Percentiles rank a stretch among this genome's conserved stretches.
Conservation (phyloP, 495 filamentous ascomycete genomes). For the Penicillium soppii region DNA sequence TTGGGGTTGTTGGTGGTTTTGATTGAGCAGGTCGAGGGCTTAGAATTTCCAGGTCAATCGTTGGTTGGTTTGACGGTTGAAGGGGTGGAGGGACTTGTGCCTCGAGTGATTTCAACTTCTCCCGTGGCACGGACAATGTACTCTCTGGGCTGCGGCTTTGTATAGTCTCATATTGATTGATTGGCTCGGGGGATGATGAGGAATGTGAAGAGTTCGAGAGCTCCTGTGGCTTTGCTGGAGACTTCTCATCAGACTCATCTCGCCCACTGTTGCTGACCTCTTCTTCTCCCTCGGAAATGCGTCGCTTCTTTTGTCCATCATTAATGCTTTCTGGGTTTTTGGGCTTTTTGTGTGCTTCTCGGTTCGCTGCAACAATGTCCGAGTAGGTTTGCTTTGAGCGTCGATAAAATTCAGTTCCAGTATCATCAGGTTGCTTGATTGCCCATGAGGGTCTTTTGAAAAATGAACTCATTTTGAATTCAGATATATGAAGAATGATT, state of each 20-base stretch:
- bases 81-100: neutral
- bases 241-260: neutral
- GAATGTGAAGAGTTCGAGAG: neutral
- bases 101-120: neutral
- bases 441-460: slow-evolving; percentile 68
- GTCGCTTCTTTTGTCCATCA: slow-evolving; percentile 7
- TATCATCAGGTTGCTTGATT: slow-evolving; percentile 39
- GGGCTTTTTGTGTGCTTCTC: slow-evolving; percentile 27
- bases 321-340: neutral
- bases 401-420: slow-evolving; percentile 62
- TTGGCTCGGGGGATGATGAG: neutral
- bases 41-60: neutral
- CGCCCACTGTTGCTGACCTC: neutral
- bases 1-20: neutral
- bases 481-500: neutral
- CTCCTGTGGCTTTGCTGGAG: neutral
- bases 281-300: neutral
- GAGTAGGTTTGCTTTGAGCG: slow-evolving; percentile 63
- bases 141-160: neutral
- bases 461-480: slow-evolving; percentile 53
- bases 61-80: neutral
- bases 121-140: neutral
- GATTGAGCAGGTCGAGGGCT: neutral
- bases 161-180: neutral
- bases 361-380: slow-evolving; percentile 56